phyloP scores from a whole-genome alignment of 2,329 filamentous ascomycete genomes.

The Penicillium sp. region DNA sequence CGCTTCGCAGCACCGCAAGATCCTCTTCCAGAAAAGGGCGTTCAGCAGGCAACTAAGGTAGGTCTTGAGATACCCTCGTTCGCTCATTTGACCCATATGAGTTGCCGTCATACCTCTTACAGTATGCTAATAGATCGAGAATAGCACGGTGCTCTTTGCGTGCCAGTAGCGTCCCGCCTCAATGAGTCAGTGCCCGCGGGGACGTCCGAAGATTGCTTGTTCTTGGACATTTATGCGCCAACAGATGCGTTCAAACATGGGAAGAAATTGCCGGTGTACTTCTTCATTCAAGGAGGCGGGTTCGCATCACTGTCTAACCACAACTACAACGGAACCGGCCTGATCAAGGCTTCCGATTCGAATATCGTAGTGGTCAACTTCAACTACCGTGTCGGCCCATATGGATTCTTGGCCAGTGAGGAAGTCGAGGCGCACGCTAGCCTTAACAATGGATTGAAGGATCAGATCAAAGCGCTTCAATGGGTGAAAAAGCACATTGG shows the following conservation, averaged over 20 bases:
- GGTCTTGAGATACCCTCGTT: neutral
- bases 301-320: conserved; percentile 55
- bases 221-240: conserved; percentile 39
- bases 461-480: conserved; percentile 62
- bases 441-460: conserved; percentile 63
- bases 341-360: conserved; percentile 54
- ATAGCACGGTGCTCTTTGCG: conserved; percentile 49
- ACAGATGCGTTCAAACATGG: conserved; percentile 30
- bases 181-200: conserved; percentile 46
- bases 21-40: conserved; percentile 43
- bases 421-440: conserved; percentile 47
- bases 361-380: conserved; percentile 64
- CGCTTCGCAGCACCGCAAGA: conserved; percentile 64
- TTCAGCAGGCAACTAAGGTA: conserved; percentile 53
- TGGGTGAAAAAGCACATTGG: conserved; percentile 64
- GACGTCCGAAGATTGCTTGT: conserved; percentile 41
- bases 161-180: conserved; percentile 60
- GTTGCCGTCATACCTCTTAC: neutral
- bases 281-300: conserved; percentile 57
- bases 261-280: conserved; percentile 56
- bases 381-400: conserved; percentile 71
- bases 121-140: neutral
- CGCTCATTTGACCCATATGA: too few relatives aligned
- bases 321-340: conserved; percentile 55
- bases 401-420: conserved; percentile 62